Conservation (phyloP, 768 basidiomycete genomes). For the Rhizopogon sp. region DNA sequence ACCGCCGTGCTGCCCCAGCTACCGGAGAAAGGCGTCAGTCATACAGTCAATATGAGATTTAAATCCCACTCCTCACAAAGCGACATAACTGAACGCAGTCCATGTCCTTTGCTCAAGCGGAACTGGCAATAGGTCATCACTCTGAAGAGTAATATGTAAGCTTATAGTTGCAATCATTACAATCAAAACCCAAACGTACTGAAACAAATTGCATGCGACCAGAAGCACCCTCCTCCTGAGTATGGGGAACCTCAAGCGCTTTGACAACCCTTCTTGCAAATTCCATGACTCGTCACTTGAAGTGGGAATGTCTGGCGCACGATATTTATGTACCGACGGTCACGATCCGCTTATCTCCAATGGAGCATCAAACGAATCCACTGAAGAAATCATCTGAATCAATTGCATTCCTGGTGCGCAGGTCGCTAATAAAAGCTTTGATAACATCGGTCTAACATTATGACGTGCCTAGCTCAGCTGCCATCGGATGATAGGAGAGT, state of each 20-base stretch:
- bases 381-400: neutral
- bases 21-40: neutral
- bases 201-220: conserved; percentile 42
- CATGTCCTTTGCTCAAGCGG: conserved; percentile 53
- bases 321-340: neutral
- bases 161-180: neutral
- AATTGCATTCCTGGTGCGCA: neutral
- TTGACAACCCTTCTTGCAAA: conserved; percentile 9
- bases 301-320: too few species aligned
- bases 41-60: neutral
- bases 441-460: neutral
- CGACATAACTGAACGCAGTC: conserved; percentile 53
- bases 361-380: neutral
- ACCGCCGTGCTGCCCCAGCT: conserved; percentile 65
- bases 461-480: neutral
- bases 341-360: neutral
- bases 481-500: neutral
- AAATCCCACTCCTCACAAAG: conserved; percentile 37
- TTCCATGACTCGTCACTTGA: conserved; percentile 1
- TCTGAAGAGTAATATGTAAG: conserved; percentile 31
- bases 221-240: conserved; percentile 41
- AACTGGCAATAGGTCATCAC: conserved; percentile 61
- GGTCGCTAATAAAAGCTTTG: neutral
- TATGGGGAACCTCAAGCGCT: conserved; percentile 44
- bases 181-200: conserved; percentile 22